Base-by-base conservation (phyloP, 2,329 filamentous ascomycete genomes). In the Alternaria alternata region DNA sequence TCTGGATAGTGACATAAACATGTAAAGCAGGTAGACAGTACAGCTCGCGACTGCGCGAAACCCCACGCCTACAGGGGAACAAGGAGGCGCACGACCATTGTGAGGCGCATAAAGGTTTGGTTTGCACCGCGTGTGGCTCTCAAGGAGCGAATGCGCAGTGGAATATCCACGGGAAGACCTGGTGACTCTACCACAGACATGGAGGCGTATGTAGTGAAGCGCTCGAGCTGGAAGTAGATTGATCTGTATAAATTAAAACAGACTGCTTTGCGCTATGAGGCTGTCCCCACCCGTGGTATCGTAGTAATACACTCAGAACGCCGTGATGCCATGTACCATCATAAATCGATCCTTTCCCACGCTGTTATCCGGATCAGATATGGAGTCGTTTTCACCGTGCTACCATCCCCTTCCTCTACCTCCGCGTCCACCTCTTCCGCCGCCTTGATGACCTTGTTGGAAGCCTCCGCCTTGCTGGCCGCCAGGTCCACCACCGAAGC, bases 381-480 rank as follows among this genome's bases (percentile, higher is more conserved):
- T 32, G 34, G 16, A 26, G 22, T 42, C 18, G 26, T 28, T n/a
- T 18, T 16, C 6, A 14, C 46, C 3, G 12, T 16, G 51, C 44
- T 57, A 71, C 67, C 72, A 73, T 42, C 74, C 69, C 48, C 71
- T 62, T 61, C 65, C 68, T 32, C 68, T 61, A 20, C 67, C 65
- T 5, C 70, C 69, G 54, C 75, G 62, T 12, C 70, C 66, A 0
- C 74, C 72, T 57, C 73, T 64, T 9, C 73, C 59, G 12, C 72
- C 69, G 22, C 68, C 72, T 56, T 74, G 73, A 28, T 72, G 68
- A 4, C 73, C 74, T 51, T 73, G 66, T 26, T 72, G 72, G 49
- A 72, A 73, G 7, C 69, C 67, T 22, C 70, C 69, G 32, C 70
- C 69, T 61, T 71, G 69, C 20, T 71, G 68, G 16, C 66, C 67